These are phyloP conservation scores for Penicillium psychrosexuale DNA, from an alignment of 2,329 filamentous ascomycete genomes.

Conservation along the genomic window DNA sequence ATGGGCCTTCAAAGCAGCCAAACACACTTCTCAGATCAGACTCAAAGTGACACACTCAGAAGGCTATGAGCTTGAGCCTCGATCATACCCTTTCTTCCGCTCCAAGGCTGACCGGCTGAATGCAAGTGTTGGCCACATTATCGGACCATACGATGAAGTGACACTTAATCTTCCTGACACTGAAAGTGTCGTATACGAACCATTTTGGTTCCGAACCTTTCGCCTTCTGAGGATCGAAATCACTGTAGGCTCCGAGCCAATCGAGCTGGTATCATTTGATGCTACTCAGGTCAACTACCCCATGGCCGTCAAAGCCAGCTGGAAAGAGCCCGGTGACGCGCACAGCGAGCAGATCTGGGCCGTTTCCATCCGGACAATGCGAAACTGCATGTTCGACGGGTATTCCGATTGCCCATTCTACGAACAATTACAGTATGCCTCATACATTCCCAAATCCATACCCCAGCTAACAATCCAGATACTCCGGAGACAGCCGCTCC, in stretches of 20 bases:
- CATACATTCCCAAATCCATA: neutral
- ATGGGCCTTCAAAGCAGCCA: slow-evolving; percentile 22
- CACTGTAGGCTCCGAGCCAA: slow-evolving; percentile 17
- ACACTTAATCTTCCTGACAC: slow-evolving; percentile 22
- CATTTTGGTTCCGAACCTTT: slow-evolving; percentile 45
- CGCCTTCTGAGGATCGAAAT: slow-evolving; percentile 35
- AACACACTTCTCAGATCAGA: slow-evolving; percentile 12
- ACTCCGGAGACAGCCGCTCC: slow-evolving; percentile 25
- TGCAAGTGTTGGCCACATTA: slow-evolving; percentile 28
- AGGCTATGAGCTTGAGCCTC: slow-evolving; percentile 34
- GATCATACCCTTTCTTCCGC: slow-evolving; percentile 41
- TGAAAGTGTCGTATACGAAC: slow-evolving; percentile 29
- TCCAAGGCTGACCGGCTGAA: slow-evolving; percentile 40
- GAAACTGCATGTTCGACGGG: slow-evolving; percentile 38
- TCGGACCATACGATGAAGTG: slow-evolving; percentile 40
- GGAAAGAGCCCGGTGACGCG: slow-evolving; percentile 13
- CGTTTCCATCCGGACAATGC: slow-evolving; percentile 31
- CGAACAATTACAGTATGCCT: slow-evolving; percentile 34
- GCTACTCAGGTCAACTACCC: slow-evolving; percentile 41
- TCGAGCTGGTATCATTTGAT: slow-evolving; percentile 26
- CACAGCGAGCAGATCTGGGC: slow-evolving; percentile 29
- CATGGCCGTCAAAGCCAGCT: slow-evolving; percentile 30
- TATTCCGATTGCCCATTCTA: slow-evolving; percentile 39
- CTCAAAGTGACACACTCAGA: slow-evolving; percentile 34
- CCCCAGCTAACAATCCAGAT: slow-evolving; percentile 10